Evolutionary conservation across 768 basidiomycete species (phyloP).

Genomic region (Podaxis pistillaris): DNA sequence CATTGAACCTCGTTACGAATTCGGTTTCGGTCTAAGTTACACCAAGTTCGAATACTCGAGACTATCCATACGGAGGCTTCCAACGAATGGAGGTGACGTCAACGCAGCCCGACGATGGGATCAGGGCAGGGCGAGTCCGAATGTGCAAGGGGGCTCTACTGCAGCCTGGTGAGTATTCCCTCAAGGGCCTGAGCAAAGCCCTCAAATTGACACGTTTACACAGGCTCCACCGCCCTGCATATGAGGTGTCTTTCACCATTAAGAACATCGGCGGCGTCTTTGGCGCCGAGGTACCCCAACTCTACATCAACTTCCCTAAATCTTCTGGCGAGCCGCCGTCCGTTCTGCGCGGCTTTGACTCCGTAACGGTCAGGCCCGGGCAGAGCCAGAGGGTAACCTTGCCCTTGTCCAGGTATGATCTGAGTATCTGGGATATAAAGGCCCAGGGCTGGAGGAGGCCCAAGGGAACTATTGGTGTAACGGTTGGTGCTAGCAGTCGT

Average conservation of each 20-base stretch:
- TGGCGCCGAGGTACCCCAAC: constrained; percentile 70
- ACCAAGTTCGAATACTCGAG: constrained; percentile 73
- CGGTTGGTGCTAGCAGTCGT: constrained; percentile 69
- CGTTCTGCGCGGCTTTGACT: constrained; percentile 67
- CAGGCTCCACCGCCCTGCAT: constrained; percentile 68
- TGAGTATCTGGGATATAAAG: constrained; percentile 75
- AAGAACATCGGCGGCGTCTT: constrained; percentile 58
- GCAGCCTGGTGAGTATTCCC: constrained; percentile 50
- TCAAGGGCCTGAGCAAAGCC: neutral
- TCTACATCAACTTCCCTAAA: constrained; percentile 68
- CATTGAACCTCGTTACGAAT: constrained; percentile 81
- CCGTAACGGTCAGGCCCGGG: constrained; percentile 49
- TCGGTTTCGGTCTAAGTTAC: constrained; percentile 89
- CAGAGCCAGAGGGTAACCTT: constrained; percentile 48
- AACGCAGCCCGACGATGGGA: constrained; percentile 52
- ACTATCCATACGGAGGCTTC: constrained; percentile 46
- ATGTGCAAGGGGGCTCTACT: constrained; percentile 54
- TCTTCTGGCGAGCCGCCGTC: constrained; percentile 70
- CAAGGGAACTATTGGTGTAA: constrained; percentile 56
- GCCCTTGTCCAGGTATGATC: constrained; percentile 63
- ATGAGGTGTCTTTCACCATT: constrained; percentile 61
- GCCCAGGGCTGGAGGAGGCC: constrained; percentile 78
- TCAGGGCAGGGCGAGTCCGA: constrained; percentile 52
- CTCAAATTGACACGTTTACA: neutral
- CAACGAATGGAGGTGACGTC: constrained; percentile 32